A percentile compares a stretch with the other conserved stretches of the same genome.
phyloP scores from a whole-genome alignment of 345 rosid genomes.

The rapeseed (Brassica napus) region Da-Ae NC_063443.1:15282001-15282500 shows the following conservation, averaged over 20 bases:
- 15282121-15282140: slow-evolving; percentile 54
- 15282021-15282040: background rate
- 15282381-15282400: slow-evolving; percentile 69
- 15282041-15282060: too few relatives aligned
- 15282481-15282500: slow-evolving; percentile 65
- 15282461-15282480: slow-evolving; percentile 46
- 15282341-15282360: slow-evolving; percentile 52
- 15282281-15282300: slow-evolving; percentile 46
- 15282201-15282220: slow-evolving; percentile 19
- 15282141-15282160: slow-evolving; percentile 59
- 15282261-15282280: slow-evolving; percentile 55
- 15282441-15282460: slow-evolving; percentile 49
- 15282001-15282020: slow-evolving; percentile 4
- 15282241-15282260: slow-evolving; percentile 45
- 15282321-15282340: slow-evolving; percentile 78
- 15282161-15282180: slow-evolving; percentile 56
- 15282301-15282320: slow-evolving; percentile 63
- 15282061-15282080: background rate
- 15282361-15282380: slow-evolving; percentile 39
- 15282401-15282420: slow-evolving; percentile 75
- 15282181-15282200: slow-evolving; percentile 58
- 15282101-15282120: slow-evolving; percentile 38
- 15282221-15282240: slow-evolving; percentile 50
- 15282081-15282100: background rate
- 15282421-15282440: slow-evolving; percentile 46